A percentile compares a stretch with the other conserved stretches of the same genome.
Conservation (phyloP, 495 filamentous ascomycete species). For the Cenococcum geophilum region DNA sequence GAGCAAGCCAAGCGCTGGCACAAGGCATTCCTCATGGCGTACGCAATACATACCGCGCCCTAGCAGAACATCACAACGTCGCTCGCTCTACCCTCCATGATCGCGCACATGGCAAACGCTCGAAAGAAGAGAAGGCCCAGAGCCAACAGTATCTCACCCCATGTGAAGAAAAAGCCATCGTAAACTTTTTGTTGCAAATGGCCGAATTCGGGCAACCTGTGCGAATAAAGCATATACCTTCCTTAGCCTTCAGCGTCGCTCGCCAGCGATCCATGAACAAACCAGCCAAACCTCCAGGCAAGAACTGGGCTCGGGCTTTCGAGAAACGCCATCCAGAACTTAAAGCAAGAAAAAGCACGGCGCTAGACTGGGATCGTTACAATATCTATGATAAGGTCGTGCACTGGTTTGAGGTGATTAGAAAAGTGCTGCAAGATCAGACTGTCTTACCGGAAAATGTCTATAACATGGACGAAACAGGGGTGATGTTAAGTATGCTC, state of each 20-base stretch:
- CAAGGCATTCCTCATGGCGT: neutral
- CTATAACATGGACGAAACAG: too few relatives aligned
- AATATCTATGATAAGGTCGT: slow-evolving; percentile 11
- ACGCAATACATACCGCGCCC: neutral
- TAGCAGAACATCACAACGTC: neutral
- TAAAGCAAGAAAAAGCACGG: slow-evolving; percentile 7
- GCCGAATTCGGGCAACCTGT: too few relatives aligned
- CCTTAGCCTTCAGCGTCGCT: too few relatives aligned
- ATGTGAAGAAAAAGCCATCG: too few relatives aligned
- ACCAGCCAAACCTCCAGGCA: slow-evolving; percentile 10
- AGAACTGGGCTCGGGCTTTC: slow-evolving; percentile 14
- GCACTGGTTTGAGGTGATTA: too few relatives aligned
- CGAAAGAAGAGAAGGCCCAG: slow-evolving; percentile 12
- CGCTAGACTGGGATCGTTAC: slow-evolving; percentile 11
- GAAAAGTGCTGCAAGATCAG: slow-evolving; percentile 6
- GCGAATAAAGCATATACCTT: too few relatives aligned
- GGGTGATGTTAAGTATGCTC: slow-evolving; percentile 9
- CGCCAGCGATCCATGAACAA: slow-evolving; percentile 5
- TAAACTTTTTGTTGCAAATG: too few relatives aligned
- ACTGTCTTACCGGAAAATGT: slow-evolving; percentile 10
- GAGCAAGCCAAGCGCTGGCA: neutral
- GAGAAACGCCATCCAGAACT: slow-evolving; percentile 15
- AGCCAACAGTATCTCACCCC: too few relatives aligned
- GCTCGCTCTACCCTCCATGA: neutral
- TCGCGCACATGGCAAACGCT: neutral